These are phyloP conservation scores for Perkinsus marinus DNA, from an alignment of 169 alveolate species.

Conservation along the genomic window DNA sequence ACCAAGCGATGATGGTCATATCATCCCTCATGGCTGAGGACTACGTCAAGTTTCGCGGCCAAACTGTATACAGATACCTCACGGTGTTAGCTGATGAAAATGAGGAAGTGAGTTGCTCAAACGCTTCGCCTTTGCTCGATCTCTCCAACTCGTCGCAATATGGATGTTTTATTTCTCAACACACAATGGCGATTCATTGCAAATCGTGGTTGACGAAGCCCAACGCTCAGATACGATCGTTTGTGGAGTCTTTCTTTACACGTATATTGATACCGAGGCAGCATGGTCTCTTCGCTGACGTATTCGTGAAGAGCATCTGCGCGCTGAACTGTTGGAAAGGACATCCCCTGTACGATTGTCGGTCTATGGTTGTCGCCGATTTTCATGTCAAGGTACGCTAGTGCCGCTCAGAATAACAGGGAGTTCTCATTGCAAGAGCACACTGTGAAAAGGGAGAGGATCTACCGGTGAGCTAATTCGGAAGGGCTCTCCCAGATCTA, in stretches of 20 bases:
- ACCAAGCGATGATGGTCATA: not conserved
- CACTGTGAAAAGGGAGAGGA: not conserved
- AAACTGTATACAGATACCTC: not conserved
- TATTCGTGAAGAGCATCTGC: not conserved
- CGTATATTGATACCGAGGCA: not conserved
- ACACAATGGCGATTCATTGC: no score
- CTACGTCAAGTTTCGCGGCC: not conserved
- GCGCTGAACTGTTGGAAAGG: not conserved
- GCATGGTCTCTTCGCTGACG: not conserved
- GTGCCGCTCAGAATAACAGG: not conserved
- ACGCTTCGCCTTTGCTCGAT: not conserved
- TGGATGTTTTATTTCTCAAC: no score
- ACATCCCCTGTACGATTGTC: not conserved
- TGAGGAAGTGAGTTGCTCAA: not conserved
- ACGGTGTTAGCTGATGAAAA: not conserved
- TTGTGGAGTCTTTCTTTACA: not conserved
- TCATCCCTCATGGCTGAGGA: not conserved
- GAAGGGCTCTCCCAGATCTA: no score
- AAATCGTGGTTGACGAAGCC: no score
- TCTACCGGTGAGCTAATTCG: not conserved
- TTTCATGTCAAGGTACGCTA: not conserved
- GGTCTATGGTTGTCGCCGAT: not conserved
- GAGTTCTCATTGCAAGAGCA: not conserved
- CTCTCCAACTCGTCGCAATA: no score
- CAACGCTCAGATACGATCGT: not conserved